Base-by-base conservation (phyloP, 228 moss, liverwort and hornwort species). In the Sphagnum magellanicum region DNA sequence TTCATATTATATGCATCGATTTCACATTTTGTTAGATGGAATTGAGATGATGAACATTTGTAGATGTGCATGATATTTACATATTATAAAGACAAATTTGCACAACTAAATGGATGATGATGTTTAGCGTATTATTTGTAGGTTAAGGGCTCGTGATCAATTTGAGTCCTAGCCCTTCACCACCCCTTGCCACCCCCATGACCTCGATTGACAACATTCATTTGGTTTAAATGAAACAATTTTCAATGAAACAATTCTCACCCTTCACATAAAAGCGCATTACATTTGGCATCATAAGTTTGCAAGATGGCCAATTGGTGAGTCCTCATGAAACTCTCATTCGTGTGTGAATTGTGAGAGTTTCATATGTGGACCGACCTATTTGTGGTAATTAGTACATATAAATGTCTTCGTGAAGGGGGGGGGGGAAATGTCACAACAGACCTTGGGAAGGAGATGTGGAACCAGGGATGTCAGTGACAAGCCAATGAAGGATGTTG, bases 381-480 rank as follows among this genome's bases (percentile, higher is more conserved):
- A 16, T 62, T 12, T 16, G 7, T 6, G 14, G 7, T 4, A n/a
- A 7, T 6, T 62, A 62, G 17, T 1, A 4, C 6, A 16, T 14
- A 14, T 16, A 17, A 17, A 62, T 9, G 1, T 6, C 17, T 1
- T 0, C 16, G 61, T 6, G 3, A 62, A 1, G 7, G 61, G 48
- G 65, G 53, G 52, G 17, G 53, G 60, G 48, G 60, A 10, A 71
- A 32, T 32, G 32, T 3, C 32, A 32, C 32, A 32, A 32, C 32
- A 32, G 32, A 32, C 61, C 64, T 70, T 76, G 59, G 15, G 53
- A 51, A 61, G 72, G 64, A 73, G 61, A 15, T 6, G 71, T 71
- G 53, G 67, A 75, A 17, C 63, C 75, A 65, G 74, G 73, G 72
- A 73, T 75, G 48, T 77, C 63, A 13, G 71, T 50, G 48, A 63